Percentiles rank a stretch among this genome's conserved stretches.
These are phyloP conservation scores for Alloteropsis semialata DNA, from an alignment of 176 grass and related monocot species.

Conservation along the genomic window DNA sequence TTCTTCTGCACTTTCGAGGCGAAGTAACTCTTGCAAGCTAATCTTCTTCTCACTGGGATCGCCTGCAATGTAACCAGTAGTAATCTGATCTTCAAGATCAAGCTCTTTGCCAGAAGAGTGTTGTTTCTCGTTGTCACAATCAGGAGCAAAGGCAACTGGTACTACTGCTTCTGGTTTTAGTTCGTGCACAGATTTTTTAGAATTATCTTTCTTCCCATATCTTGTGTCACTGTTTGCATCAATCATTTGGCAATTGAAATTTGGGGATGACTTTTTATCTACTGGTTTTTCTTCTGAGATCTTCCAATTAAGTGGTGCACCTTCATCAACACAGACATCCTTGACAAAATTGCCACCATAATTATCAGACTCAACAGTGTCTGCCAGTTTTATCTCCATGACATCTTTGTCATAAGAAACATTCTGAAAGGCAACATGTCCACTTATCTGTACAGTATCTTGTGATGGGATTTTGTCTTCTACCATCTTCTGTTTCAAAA, in stretches of 20 bases:
- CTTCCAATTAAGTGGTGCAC: slow-evolving; percentile 18
- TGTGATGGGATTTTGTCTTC: slow-evolving; percentile 33
- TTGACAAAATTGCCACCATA: slow-evolving; percentile 59
- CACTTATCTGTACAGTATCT: slow-evolving; percentile 33
- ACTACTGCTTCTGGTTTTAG: slow-evolving; percentile 11
- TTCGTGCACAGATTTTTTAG: slow-evolving; percentile 12
- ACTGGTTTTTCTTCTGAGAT: slow-evolving; percentile 32
- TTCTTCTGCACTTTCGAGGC: slow-evolving; percentile 49
- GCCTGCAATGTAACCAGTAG: background rate
- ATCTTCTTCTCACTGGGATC: slow-evolving; percentile 31
- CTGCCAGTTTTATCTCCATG: slow-evolving; percentile 53
- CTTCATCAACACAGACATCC: slow-evolving; percentile 80
- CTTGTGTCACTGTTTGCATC: slow-evolving; percentile 20
- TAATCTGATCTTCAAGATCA: slow-evolving; percentile 12
- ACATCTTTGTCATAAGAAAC: slow-evolving; percentile 66
- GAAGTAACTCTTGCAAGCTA: slow-evolving; percentile 51
- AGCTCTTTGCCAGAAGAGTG: slow-evolving; percentile 7
- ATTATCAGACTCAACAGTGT: slow-evolving; percentile 37
- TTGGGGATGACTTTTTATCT: slow-evolving; percentile 19
- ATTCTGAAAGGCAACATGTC: slow-evolving; percentile 15
- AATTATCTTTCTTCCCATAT: slow-evolving; percentile 13
- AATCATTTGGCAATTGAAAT: slow-evolving; percentile 17
- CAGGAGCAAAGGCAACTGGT: slow-evolving; percentile 18
- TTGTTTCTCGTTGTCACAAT: slow-evolving; percentile 7
- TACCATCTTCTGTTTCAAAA: slow-evolving; percentile 37